Base-by-base conservation (phyloP, 2,329 filamentous ascomycete species). In the Thielaviopsis populi region DNA sequence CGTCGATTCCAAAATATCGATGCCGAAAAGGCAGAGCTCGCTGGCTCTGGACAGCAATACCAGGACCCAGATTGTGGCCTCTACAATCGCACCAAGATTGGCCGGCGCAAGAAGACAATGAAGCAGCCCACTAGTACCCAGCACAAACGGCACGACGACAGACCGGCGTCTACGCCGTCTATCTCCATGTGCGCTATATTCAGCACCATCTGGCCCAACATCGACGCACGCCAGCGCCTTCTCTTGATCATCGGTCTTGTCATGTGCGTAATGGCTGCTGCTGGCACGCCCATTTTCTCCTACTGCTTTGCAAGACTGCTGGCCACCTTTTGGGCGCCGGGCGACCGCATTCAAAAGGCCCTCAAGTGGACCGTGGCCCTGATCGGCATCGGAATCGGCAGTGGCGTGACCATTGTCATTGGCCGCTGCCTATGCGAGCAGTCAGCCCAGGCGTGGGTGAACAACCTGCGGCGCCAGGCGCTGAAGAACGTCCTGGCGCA, bases 401-500 rank as follows among this genome's bases (percentile, higher is more conserved):
- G 95, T 68, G 87, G 84, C 0, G 53, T 82, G 1, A 78, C 84
- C 15, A 83, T 80, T 0, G 92, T 86, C 48, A 71, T 79, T 0
- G 83, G 85, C 66, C 84, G 88, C 43, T 91, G 87, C 70, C 74
- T 88, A 8, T 78, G 95, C 5, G 90, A 95, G 68, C 75, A 77
- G 30, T 82, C 80, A 13, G 88, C 83, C 1, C 88, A 95, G 70
- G 72, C 79, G 0, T 97, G 92, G 92, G 79, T 91, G 15, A 84
- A 92, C 69, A 74, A 75, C 0, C 77, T 95, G 10, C 86, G 91
- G 1, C 75, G 78, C 1, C 79, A 85, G 70, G 87, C 88, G 0
- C 76, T 95, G 68, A 78, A 78, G 59, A 80, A 81, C 1, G 83
- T 96, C 17, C 77, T 97, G 0, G 78, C 81, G 46, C 92, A 96